phyloP scores from a whole-genome alignment of 139 green algal species.

The Tetraselmis chui region DNA sequence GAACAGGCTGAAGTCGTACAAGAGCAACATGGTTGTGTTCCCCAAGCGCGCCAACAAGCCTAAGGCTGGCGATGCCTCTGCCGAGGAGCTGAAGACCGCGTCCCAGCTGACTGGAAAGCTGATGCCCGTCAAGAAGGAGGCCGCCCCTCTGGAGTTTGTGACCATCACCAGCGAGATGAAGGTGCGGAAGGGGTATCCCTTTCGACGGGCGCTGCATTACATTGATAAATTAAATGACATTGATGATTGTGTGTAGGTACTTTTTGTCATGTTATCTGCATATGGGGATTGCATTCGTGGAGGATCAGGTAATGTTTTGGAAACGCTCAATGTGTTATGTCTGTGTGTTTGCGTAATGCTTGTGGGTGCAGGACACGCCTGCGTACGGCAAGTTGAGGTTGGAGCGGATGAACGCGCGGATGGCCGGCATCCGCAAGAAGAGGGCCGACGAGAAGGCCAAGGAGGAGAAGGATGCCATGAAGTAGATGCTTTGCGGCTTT shows the following conservation, averaged over 20 bases:
- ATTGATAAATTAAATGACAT: too few species aligned
- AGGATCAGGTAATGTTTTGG: neutral
- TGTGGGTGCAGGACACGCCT: slow-evolving; percentile 25
- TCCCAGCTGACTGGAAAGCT: slow-evolving; percentile 52
- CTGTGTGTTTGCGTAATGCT: neutral
- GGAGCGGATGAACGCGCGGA: slow-evolving; percentile 83
- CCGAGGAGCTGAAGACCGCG: slow-evolving; percentile 62
- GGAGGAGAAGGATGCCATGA: slow-evolving; percentile 56
- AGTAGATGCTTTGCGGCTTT: too few species aligned
- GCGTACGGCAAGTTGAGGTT: slow-evolving; percentile 88
- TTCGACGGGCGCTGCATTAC: too few species aligned
- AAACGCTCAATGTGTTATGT: neutral
- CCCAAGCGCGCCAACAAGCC: slow-evolving; percentile 75
- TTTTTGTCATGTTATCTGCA: neutral
- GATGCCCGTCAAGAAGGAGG: slow-evolving; percentile 52
- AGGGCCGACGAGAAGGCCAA: slow-evolving; percentile 63
- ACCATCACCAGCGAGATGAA: slow-evolving; percentile 85
- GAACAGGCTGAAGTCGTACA: slow-evolving; percentile 93
- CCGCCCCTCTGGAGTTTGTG: slow-evolving; percentile 67
- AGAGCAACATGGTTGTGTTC: slow-evolving; percentile 93
- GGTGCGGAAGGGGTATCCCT: slow-evolving; percentile 24
- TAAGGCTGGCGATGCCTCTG: slow-evolving; percentile 78
- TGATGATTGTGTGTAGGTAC: too few species aligned
- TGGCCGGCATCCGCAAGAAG: slow-evolving; percentile 81
- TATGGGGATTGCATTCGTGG: neutral